phyloP scores from a whole-genome alignment of 495 filamentous ascomycete species.

The Darksidea phi region DNA sequence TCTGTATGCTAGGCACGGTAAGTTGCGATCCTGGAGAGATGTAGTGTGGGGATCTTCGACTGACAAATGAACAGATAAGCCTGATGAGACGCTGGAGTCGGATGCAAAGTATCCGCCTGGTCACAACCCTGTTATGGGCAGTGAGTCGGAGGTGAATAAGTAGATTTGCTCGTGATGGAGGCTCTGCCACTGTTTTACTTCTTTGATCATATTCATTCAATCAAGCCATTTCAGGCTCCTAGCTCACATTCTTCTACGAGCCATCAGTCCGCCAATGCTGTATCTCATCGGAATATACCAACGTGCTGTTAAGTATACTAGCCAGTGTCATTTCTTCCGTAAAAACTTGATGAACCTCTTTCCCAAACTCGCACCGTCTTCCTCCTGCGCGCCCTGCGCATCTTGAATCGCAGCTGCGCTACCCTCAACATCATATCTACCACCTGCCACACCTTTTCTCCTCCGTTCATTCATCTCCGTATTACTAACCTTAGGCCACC shows the following conservation, averaged over 20 bases:
- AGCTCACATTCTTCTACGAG: no score
- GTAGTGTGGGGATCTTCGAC: conserved; percentile 2
- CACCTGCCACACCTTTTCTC: conserved; percentile 5
- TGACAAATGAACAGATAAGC: conserved; percentile 52
- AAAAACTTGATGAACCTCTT: no score
- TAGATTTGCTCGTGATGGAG: not conserved
- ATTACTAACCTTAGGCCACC: conserved; percentile 27
- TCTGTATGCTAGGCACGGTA: conserved; percentile 74
- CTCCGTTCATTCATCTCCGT: conserved; percentile 32
- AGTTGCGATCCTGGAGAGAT: conserved; percentile 33
- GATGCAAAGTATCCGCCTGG: conserved; percentile 47
- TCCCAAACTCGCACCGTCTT: no score
- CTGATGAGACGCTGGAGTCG: conserved; percentile 55
- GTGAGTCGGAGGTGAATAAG: conserved; percentile 25
- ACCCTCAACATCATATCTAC: not conserved
- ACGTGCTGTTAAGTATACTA: no score
- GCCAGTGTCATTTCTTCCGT: no score
- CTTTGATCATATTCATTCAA: no score
- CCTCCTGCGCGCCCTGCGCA: not conserved
- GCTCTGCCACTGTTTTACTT: no score
- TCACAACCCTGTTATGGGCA: conserved; percentile 42
- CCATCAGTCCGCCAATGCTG: no score
- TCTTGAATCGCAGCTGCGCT: not conserved
- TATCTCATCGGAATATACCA: no score
- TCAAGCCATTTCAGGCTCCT: no score